Evolutionary conservation across 805 yeast species (phyloP).

Genomic region (Yarrowia deformans): DNA sequence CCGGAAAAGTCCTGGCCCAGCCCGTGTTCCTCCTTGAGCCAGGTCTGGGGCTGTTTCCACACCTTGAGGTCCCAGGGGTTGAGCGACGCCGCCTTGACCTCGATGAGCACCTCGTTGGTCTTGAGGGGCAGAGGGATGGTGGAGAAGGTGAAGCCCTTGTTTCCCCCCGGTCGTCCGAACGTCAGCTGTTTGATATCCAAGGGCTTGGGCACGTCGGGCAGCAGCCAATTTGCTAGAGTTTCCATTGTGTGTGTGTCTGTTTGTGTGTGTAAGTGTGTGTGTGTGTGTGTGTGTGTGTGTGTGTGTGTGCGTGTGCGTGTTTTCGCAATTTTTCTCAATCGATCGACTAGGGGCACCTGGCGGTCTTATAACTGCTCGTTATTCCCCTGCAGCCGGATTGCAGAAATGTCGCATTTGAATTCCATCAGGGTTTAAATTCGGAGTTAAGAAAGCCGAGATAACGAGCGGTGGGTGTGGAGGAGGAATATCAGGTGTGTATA

Average conservation of each 20-base stretch:
- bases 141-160: conserved; percentile 57
- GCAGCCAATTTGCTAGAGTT: conserved; percentile 33
- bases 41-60: conserved; percentile 57
- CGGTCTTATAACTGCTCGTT: conserved; percentile 25
- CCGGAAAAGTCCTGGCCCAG: conserved; percentile 78
- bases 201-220: conserved; percentile 23
- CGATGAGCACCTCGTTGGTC: conserved; percentile 60
- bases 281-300: no score
- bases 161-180: conserved; percentile 41
- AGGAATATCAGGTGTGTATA: no score
- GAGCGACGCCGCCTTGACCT: conserved; percentile 65
- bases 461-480: background rate
- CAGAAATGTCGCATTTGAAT: conserved; percentile 32
- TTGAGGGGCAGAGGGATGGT: conserved; percentile 60
- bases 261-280: no score
- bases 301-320: no score
- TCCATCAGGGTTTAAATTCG: conserved; percentile 32
- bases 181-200: conserved; percentile 45
- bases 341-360: conserved; percentile 24
- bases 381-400: conserved; percentile 27
- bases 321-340: background rate
- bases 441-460: conserved; percentile 31
- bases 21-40: conserved; percentile 62
- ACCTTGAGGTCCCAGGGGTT: conserved; percentile 73
- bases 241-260: conserved; percentile 4